Evolutionary conservation across 2,329 filamentous ascomycete genomes (phyloP).

Genomic region (Metarhizium album): DNA sequence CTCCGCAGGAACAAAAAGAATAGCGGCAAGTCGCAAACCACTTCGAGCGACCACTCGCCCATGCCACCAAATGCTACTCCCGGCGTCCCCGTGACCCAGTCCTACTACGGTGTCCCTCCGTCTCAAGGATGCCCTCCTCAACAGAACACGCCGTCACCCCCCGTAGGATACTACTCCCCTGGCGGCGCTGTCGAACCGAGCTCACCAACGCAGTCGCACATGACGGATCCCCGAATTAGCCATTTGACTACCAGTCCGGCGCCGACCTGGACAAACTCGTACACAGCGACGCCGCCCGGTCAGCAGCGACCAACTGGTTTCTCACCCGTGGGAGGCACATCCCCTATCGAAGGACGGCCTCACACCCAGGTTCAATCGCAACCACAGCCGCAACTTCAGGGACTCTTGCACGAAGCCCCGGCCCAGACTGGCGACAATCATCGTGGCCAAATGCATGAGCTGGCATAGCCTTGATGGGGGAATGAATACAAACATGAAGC

Average conservation of each 20-base stretch:
- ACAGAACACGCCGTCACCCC: conserved; percentile 4
- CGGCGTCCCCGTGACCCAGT: conserved; percentile 5
- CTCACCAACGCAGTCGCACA: conserved; percentile 8
- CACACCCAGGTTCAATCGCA: neutral
- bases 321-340: neutral
- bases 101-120: conserved; percentile 12
- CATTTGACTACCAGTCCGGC: conserved; percentile 11
- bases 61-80: conserved; percentile 2
- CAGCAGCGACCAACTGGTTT: conserved; percentile 17
- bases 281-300: conserved; percentile 8
- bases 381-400: neutral
- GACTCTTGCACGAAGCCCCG: conserved; percentile 25
- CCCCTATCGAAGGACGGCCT: neutral
- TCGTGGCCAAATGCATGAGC: conserved; percentile 30
- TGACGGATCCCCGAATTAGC: conserved; percentile 12
- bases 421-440: conserved; percentile 24
- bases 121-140: conserved; percentile 12
- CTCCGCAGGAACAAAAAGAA: conserved; percentile 19
- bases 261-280: conserved; percentile 11
- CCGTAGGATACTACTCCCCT: conserved; percentile 11
- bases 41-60: conserved; percentile 1
- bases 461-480: conserved; percentile 12
- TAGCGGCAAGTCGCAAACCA: conserved; percentile 4
- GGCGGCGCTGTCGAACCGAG: conserved; percentile 6
- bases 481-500: neutral